Base-by-base conservation (phyloP, 805 yeast species). In the Metschnikowia drakensbergensis region DNA sequence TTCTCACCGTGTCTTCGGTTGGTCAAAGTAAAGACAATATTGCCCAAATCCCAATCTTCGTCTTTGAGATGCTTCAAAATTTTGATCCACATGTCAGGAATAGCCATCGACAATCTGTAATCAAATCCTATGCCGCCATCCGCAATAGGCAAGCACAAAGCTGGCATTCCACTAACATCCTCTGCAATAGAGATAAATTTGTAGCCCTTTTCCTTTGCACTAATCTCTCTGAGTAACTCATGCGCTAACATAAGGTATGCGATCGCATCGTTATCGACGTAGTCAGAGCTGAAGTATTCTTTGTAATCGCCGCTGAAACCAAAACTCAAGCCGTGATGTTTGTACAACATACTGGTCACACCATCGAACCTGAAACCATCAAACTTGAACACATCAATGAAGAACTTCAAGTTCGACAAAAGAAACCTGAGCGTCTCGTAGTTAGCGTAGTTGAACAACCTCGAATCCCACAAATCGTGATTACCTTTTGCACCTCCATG, bases 71-170 rank as follows among this genome's bases (percentile, higher is more conserved):
- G 97, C 64, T 94, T 92, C 58, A 92, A 70, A 42, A 90, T 67
- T 66, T 94, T 94, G 71, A 92, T 92, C 99, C 99, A 92, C 98
- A 92, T 92, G 66, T 92, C 99, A 3, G 99, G 99, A 51, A 92
- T 75, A 1, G 98, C 97, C 99, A 92, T 92, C 2, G 96, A 94
- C 46, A 92, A 75, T 54, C 98, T 76, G 66, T 92, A 92, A 64
- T 91, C 94, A 61, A 92, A 92, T 0, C 97, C 99, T 52, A 86
- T 83, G 49, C 99, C 99, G 42, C 98, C 98, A 25, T 72, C 63
- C 0, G 57, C 45, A 44, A 88, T 76, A 5, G 94, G 83, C 48
- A 87, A 67, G 66, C 98, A 92, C 48, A 94, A 71, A 1, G 97
- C 90, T 31, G 99, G 99, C 85, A 92, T 92, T 8, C 99, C 99